Conservation (phyloP, 1,139 yeast species). For the Zygosaccharomyces pseudobailii region DNA sequence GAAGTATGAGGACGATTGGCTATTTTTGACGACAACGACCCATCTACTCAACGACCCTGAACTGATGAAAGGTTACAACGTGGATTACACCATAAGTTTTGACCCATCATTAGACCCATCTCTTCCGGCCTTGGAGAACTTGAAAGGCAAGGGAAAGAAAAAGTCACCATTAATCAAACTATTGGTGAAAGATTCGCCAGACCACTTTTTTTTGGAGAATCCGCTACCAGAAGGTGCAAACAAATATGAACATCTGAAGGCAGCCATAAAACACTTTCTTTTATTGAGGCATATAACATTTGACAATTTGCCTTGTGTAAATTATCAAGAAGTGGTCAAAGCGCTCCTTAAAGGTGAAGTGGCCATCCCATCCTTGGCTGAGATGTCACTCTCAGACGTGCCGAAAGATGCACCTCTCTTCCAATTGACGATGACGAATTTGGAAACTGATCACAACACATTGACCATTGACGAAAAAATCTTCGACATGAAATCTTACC, state of each 20-base stretch:
- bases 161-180: constrained; percentile 41
- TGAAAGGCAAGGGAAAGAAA: constrained; percentile 17
- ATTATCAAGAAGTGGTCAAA: constrained; percentile 16
- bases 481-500: constrained; percentile 36
- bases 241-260: constrained; percentile 18
- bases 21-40: constrained; percentile 41
- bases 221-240: constrained; percentile 11
- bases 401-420: constrained; percentile 14
- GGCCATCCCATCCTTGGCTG: constrained; percentile 17
- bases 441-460: constrained; percentile 16
- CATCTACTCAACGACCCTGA: constrained; percentile 35
- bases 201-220: constrained; percentile 34
- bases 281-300: constrained; percentile 13
- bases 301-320: neutral
- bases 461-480: constrained; percentile 23
- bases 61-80: constrained; percentile 31
- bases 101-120: constrained; percentile 48
- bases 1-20: constrained; percentile 26
- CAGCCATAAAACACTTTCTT: constrained; percentile 27
- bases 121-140: constrained; percentile 29
- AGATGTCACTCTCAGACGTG: constrained; percentile 9
- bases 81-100: constrained; percentile 53
- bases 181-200: constrained; percentile 39
- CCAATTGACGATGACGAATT: constrained; percentile 11
- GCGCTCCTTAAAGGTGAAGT: constrained; percentile 14